phyloP scores from a whole-genome alignment of 805 yeast genomes.

The Candida xiaguanensis region DNA sequence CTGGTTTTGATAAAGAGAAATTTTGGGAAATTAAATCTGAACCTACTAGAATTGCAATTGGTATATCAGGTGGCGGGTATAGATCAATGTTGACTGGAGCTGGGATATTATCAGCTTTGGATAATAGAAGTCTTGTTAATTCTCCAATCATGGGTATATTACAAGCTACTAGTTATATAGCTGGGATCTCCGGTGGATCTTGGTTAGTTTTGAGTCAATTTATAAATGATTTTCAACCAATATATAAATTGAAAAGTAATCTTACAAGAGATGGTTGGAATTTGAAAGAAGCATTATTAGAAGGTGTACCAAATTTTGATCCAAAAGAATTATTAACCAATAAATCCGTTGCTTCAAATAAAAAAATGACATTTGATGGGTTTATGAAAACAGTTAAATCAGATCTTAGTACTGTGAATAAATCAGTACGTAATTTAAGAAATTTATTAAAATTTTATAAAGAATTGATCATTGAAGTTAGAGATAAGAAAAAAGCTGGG shows the following conservation, averaged over 20 bases:
- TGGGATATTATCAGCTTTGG: slow-evolving; percentile 52
- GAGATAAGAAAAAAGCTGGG: slow-evolving; percentile 50
- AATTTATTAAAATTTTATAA: slow-evolving; percentile 45
- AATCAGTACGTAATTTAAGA: slow-evolving; percentile 3
- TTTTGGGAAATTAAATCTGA: slow-evolving; percentile 15
- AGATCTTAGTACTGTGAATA: neutral
- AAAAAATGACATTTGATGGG: neutral
- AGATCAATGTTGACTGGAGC: slow-evolving; percentile 60
- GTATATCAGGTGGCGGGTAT: slow-evolving; percentile 52
- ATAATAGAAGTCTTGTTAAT: slow-evolving; percentile 37
- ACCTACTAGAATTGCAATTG: slow-evolving; percentile 32
- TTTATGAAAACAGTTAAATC: neutral
- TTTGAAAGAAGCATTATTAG: slow-evolving; percentile 45
- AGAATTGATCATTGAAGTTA: slow-evolving; percentile 50
- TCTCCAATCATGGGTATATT: slow-evolving; percentile 45
- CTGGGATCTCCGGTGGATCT: slow-evolving; percentile 71
- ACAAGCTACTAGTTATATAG: slow-evolving; percentile 53
- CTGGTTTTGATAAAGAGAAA: slow-evolving; percentile 25
- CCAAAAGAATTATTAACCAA: slow-evolving; percentile 8
- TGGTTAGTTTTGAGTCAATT: slow-evolving; percentile 57
- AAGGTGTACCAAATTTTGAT: slow-evolving; percentile 57
- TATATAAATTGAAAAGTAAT: slow-evolving; percentile 10
- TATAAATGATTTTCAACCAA: slow-evolving; percentile 27
- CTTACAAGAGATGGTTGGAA: slow-evolving; percentile 33
- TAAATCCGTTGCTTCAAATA: neutral